Conservation (phyloP, 805 yeast genomes). For the Schwanniomyces sp. region DNA sequence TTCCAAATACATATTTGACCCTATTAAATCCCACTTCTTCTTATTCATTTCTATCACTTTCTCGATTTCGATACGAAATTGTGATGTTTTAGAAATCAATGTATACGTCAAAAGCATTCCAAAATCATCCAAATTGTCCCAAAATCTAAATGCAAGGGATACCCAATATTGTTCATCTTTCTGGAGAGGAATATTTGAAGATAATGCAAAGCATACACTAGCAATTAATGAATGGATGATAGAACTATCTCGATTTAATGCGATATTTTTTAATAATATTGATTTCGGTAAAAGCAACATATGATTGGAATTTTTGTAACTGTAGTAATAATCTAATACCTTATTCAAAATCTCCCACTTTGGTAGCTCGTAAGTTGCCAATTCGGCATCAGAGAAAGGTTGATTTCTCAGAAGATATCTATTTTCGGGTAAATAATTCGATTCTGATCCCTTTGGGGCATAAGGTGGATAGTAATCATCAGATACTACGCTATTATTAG, state of each 20-base stretch:
- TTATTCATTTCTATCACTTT: conserved; percentile 11
- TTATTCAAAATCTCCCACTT: conserved; percentile 15
- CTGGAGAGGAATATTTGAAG: conserved; percentile 4
- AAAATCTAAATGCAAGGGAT: conserved; percentile 13
- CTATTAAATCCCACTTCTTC: conserved; percentile 19
- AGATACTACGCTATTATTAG: not conserved
- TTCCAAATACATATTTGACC: conserved; percentile 17
- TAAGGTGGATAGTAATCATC: not conserved
- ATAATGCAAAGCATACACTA: conserved; percentile 13
- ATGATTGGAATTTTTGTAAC: conserved; percentile 18
- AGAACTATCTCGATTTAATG: conserved; percentile 20
- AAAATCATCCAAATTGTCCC: conserved; percentile 26
- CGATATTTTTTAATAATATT: conserved; percentile 16
- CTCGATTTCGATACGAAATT: conserved; percentile 8
- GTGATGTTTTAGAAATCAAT: conserved; percentile 15
- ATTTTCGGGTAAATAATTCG: not conserved
- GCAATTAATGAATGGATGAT: conserved; percentile 26
- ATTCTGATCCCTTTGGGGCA: not conserved
- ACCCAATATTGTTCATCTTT: conserved; percentile 22
- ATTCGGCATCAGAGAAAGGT: conserved; percentile 11
- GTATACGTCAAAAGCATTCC: conserved; percentile 23
- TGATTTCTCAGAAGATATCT: not conserved
- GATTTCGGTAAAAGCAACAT: conserved; percentile 19
- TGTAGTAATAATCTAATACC: conserved; percentile 22
- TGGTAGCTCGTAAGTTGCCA: conserved; percentile 23